phyloP scores from a whole-genome alignment of 2,329 filamentous ascomycete species.

The Ceratocystis cubensis region DNA sequence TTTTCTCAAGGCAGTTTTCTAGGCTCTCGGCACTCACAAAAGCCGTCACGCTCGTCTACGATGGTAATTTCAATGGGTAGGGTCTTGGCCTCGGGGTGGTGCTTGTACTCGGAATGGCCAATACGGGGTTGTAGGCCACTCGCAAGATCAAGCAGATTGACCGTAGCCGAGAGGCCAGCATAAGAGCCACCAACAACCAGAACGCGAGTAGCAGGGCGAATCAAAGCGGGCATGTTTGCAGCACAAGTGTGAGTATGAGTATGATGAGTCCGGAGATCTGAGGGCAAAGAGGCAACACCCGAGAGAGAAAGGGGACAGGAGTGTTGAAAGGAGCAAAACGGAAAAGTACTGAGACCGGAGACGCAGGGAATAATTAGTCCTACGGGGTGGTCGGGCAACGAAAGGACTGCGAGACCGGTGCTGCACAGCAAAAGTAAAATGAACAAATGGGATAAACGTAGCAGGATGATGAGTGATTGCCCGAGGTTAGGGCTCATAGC shows the following conservation, averaged over 20 bases:
- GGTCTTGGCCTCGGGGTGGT: conserved; percentile 33
- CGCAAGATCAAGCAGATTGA: conserved; percentile 56
- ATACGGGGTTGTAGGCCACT: conserved; percentile 42
- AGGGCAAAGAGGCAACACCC: neutral
- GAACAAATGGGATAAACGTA: neutral
- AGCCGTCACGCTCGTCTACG: conserved; percentile 72
- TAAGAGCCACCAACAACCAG: conserved; percentile 62
- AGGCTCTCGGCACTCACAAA: conserved; percentile 42
- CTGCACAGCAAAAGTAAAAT: neutral
- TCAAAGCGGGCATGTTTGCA: conserved; percentile 28
- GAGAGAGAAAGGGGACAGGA: neutral
- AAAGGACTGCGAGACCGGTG: neutral
- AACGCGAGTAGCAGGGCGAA: conserved; percentile 32
- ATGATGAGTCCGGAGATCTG: neutral
- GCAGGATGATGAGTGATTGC: no score
- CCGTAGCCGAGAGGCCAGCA: conserved; percentile 51
- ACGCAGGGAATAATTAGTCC: no score
- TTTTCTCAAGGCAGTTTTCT: no score
- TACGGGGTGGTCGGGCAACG: neutral
- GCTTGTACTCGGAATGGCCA: conserved; percentile 29
- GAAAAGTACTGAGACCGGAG: neutral
- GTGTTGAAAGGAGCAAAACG: neutral
- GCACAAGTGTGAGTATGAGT: no score
- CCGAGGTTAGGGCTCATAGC: neutral
- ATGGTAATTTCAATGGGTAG: conserved; percentile 57